Evolutionary conservation across 1,284 basidiomycete genomes (phyloP), one percentile per base, ranked within the genome.

Genomic region (Cryptococcus deneoformans): DNA sequence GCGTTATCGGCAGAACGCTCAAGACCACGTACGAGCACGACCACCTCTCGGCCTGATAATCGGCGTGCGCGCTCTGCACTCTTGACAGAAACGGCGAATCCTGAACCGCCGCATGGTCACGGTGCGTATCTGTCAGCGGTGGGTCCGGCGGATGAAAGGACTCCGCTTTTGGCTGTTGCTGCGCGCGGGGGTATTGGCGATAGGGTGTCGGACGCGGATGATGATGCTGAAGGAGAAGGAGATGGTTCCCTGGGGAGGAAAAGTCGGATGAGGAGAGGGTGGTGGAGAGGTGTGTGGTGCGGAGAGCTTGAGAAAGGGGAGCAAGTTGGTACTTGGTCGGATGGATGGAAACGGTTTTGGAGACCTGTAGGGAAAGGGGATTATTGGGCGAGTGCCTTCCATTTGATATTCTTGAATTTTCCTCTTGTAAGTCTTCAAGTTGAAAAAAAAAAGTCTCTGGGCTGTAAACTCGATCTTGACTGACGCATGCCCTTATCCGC

Each of bases 391-490:
- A 61, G 70, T 1, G 46, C 71, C 29, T 42, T 71, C 1, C 77
- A 78, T 59, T 61, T 77, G 5, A 51, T 74, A 1, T 34, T 75
- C 8, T 39, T 77, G 36, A 78, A 76, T 54, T 73, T 78, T 48
- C 76, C 73, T n/a, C 68, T 77, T 45, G 75, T 74, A 46, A 70
- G 74, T 70, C 2, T 8, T 5, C n/a, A 2, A 16, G 11, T 11
- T 11, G 42, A 20, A 24, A 8, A 6, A 5, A n/a, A 24, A 9
- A 6, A 14, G 43, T 20, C 20, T 20, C 20, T 20, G 20, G 20
- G 20, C 20, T 20, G 20, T 20, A 20, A 20, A 20, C 20, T 20
- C 20, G 46, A 10, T 16, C 12, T 29, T 29, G 8, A 46, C n/a
- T 1, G 14, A 14, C 5, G n/a, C 20, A 20, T 36, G 10, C n/a